Evolutionary conservation across 345 rosid species (phyloP).

Genomic region (Gynandropsis gynandra): DNA sequence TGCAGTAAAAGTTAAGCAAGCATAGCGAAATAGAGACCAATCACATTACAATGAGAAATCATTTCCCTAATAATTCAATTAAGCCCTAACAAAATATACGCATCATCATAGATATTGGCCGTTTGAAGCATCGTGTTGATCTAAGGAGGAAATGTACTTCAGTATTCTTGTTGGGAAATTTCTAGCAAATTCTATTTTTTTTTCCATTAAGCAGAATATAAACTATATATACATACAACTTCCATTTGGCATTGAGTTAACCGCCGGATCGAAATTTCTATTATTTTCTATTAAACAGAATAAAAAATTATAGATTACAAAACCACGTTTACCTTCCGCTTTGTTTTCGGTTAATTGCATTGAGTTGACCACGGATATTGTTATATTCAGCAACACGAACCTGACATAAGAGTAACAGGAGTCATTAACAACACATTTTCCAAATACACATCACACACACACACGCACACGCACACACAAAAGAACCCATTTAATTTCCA

Average conservation of each 20-base stretch:
- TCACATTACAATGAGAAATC: background rate
- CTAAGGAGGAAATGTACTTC: background rate
- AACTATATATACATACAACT: too few species aligned
- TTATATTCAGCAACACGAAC: slow-evolving; percentile 93
- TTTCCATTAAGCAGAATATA: too few species aligned
- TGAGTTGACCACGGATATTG: slow-evolving; percentile 92
- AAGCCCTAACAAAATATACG: background rate
- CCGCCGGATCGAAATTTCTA: too few species aligned
- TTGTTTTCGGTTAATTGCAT: slow-evolving; percentile 89
- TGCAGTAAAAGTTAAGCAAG: background rate
- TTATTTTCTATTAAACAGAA: too few species aligned
- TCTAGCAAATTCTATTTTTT: background rate
- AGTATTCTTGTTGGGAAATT: background rate
- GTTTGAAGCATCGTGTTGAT: slow-evolving; percentile 3
- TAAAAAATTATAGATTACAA: too few species aligned
- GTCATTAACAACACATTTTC: slow-evolving; percentile 1
- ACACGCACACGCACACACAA: background rate
- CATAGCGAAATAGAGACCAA: background rate
- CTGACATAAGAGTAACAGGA: slow-evolving; percentile 35
- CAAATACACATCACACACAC: background rate
- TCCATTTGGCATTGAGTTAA: too few species aligned
- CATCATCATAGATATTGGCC: background rate
- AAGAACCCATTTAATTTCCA: background rate
- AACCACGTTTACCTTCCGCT: slow-evolving; percentile 67
- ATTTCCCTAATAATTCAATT: background rate